phyloP scores from a whole-genome alignment of 2,329 filamentous ascomycete genomes.

The Phyllachora maydis region DNA sequence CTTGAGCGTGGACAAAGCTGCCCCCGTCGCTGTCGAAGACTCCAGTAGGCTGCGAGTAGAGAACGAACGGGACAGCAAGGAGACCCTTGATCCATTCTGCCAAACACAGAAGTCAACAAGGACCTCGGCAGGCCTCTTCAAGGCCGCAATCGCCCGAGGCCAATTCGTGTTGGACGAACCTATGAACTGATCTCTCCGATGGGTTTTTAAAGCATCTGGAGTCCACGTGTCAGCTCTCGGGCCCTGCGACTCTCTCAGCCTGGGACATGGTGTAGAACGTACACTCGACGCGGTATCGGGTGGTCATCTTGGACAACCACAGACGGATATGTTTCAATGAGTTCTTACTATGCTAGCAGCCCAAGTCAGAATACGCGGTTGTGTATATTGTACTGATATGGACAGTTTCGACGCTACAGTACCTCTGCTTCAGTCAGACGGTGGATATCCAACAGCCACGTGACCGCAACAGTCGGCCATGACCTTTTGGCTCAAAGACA shows the following conservation, averaged over 20 bases:
- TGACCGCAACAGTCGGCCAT: too few relatives aligned
- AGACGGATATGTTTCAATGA: too few relatives aligned
- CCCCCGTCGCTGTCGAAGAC: slow-evolving; percentile 52
- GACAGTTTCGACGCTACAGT: too few relatives aligned
- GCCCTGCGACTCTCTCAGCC: slow-evolving; percentile 3
- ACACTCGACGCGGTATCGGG: slow-evolving; percentile 56
- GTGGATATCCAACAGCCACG: too few relatives aligned
- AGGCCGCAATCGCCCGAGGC: background rate
- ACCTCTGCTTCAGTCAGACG: too few relatives aligned
- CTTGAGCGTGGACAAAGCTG: slow-evolving; percentile 50
- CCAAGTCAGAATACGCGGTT: too few relatives aligned
- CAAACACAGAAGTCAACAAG: background rate
- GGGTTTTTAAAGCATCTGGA: slow-evolving; percentile 51
- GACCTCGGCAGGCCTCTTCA: background rate
- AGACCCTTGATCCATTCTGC: slow-evolving; percentile 95
- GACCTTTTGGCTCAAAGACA: too few relatives aligned
- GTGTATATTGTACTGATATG: too few relatives aligned
- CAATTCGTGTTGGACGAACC: slow-evolving; percentile 19
- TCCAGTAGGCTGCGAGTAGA: slow-evolving; percentile 86
- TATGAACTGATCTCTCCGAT: slow-evolving; percentile 78
- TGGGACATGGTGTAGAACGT: slow-evolving; percentile 12
- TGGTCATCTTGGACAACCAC: slow-evolving; percentile 38
- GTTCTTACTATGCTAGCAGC: too few relatives aligned
- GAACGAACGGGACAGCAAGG: slow-evolving; percentile 84
- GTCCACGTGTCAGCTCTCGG: slow-evolving; percentile 2